Base-by-base conservation (phyloP, 257 asterid genomes). In the Jasminum sambac region DNA sequence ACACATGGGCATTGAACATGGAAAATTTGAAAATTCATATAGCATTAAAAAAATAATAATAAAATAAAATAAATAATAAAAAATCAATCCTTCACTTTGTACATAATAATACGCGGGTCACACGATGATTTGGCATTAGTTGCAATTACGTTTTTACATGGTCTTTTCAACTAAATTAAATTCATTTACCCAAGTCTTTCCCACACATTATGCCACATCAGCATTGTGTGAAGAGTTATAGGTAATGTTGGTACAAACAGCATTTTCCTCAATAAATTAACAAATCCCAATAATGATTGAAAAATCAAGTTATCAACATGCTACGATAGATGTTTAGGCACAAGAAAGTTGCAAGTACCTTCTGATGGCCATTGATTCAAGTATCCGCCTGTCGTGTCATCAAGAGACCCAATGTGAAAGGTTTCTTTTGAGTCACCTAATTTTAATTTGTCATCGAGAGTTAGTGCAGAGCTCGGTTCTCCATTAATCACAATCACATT, bases 331-430 rank as follows among this genome's bases (percentile, higher is more conserved):
- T 50, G 52, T 34, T 34, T 4, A 14, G 17, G 44, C 5, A 48
- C 69, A 12, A 25, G 10, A 43, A 46, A 63, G 61, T n/a, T 4
- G 30, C 61, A 19, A 67, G 55, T 79, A 84, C 89, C 92, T 66
- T 83, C 80, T 67, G 81, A 48, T 40, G 92, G 88, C 90, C 92
- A 87, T 74, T 87, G 92, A 77, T 87, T 87, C 73, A 80, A 71
- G 67, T 61, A 14, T 66, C 78, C 69, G 44, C 0, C 36, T 24
- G 70, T 16, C 13, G 8, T 46, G 23, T 66, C 82, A 60, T 82
- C 84, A 64, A 76, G 73, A 68, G 90, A 74, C 36, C 92, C 90
- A 66, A 87, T 68, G 36, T 83, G 69, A 81, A 87, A 84, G 80
- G 80, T 77, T 73, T 87, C 90, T 73, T 84, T 87, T 7, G 84